A percentile compares a stretch with the other conserved stretches of the same genome.
Evolutionary conservation across 805 yeast species (phyloP).

Genomic region (Clavispora fructus): DNA sequence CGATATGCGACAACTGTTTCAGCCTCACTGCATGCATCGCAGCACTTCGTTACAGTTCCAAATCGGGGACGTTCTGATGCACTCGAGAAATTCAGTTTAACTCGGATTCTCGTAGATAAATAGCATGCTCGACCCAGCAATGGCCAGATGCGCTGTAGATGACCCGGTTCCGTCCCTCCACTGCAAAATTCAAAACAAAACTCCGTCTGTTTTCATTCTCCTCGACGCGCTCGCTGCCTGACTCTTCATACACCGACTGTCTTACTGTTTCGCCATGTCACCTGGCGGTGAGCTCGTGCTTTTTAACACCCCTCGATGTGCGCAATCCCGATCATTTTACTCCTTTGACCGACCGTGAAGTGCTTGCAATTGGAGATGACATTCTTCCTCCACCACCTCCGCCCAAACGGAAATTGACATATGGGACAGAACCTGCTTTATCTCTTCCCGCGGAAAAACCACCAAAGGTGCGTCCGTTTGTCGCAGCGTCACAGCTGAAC

Average conservation of each 20-base stretch:
- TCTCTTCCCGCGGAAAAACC: neutral
- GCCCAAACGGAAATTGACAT: neutral
- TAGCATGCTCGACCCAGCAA: neutral
- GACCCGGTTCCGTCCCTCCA: neutral
- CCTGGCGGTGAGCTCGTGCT: neutral
- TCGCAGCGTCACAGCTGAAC: neutral
- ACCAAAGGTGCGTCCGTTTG: conserved; percentile 1
- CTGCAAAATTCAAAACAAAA: neutral
- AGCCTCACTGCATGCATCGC: neutral
- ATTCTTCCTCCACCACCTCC: conserved; percentile 15
- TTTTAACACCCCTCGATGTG: conserved; percentile 15
- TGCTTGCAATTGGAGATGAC: conserved; percentile 10
- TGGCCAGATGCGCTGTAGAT: neutral
- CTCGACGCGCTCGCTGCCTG: neutral
- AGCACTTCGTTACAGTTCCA: neutral
- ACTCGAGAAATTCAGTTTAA: neutral
- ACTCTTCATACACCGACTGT: neutral
- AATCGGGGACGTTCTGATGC: neutral
- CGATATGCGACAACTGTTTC: neutral
- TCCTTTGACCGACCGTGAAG: conserved; percentile 9
- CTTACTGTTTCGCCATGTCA: neutral
- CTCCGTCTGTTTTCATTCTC: neutral
- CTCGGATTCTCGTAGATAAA: too few relatives aligned
- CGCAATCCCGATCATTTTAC: conserved; percentile 7
- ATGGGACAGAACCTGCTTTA: neutral